A percentile compares a stretch with the other conserved stretches of the same genome.
These are phyloP conservation scores for Vinca major DNA, from an alignment of 305 asterid genomes.

Conservation along the genomic window DNA sequence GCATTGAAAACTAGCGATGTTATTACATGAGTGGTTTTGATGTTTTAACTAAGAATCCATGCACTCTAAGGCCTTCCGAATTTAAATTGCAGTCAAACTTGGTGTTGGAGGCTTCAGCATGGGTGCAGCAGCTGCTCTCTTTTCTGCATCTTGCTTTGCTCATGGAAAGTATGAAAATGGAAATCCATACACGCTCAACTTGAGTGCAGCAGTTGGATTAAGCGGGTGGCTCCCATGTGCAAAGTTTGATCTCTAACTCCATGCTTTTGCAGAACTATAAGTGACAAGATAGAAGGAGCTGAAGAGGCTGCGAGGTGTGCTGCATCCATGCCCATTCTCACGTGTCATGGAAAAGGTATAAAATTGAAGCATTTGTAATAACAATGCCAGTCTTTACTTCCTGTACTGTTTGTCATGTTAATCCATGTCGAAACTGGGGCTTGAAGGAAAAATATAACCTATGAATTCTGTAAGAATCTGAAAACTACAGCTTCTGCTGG, in stretches of 20 bases:
- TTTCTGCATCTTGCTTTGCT: conserved; percentile 59
- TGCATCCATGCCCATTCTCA: conserved; percentile 68
- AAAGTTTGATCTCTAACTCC: conserved; percentile 33
- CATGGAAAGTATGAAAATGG: conserved; percentile 59
- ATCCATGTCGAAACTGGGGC: conserved; percentile 41
- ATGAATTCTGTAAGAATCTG: background rate
- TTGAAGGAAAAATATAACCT: conserved; percentile 35
- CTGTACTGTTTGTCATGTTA: background rate
- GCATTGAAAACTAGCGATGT: background rate
- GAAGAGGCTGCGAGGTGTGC: conserved; percentile 56
- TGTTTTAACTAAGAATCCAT: background rate
- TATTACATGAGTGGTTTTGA: background rate
- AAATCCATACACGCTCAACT: conserved; percentile 42
- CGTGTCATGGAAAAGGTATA: conserved; percentile 80
- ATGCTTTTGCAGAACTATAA: conserved; percentile 36
- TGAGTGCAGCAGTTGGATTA: conserved; percentile 64
- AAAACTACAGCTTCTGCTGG: conserved; percentile 3
- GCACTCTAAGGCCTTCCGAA: background rate
- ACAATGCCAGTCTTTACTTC: background rate
- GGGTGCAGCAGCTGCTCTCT: conserved; percentile 79
- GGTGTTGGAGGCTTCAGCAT: conserved; percentile 92
- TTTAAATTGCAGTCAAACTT: conserved; percentile 48
- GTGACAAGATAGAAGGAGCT: conserved; percentile 40
- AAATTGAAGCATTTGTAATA: background rate
- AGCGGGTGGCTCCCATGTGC: conserved; percentile 77